Conservation (phyloP, 148 eudicot species). For the Euryodendron excelsum region DNA sequence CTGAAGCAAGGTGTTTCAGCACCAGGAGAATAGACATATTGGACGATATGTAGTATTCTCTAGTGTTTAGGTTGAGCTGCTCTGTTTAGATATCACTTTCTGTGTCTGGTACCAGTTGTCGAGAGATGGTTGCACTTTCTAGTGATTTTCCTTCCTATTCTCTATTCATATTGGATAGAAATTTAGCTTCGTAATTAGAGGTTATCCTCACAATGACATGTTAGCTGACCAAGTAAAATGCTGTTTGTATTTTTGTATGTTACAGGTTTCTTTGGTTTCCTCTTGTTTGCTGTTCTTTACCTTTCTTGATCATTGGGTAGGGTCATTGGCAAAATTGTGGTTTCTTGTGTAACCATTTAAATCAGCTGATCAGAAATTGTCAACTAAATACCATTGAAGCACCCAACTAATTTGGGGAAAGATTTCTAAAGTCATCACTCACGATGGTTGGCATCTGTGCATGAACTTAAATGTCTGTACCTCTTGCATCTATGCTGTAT, state of each 20-base stretch:
- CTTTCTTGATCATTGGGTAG: not conserved
- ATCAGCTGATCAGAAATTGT: not conserved
- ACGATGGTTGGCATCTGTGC: not conserved
- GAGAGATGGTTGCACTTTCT: slow-evolving; percentile 5
- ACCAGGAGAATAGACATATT: slow-evolving; percentile 67
- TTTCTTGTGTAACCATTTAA: not conserved
- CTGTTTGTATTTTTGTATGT: no score
- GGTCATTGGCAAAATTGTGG: not conserved
- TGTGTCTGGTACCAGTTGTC: not conserved
- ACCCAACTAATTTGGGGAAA: no score
- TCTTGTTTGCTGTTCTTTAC: not conserved
- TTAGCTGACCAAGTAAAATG: not conserved
- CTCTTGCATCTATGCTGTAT: not conserved
- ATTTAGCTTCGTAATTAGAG: slow-evolving; percentile 1
- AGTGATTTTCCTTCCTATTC: slow-evolving; percentile 1
- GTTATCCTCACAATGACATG: not conserved
- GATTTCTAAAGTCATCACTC: not conserved
- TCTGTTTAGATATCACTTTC: not conserved
- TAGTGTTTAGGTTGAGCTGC: slow-evolving; percentile 4
- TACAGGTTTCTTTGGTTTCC: not conserved
- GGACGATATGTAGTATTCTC: no score
- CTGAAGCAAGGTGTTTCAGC: slow-evolving; percentile 90
- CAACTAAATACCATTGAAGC: not conserved
- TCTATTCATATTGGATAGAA: not conserved
- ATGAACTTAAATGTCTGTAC: not conserved